A percentile compares a stretch with the other conserved stretches of the same genome.
Conservation (phyloP, 805 yeast species). For the Zygosaccharomyces gambellarensis region DNA sequence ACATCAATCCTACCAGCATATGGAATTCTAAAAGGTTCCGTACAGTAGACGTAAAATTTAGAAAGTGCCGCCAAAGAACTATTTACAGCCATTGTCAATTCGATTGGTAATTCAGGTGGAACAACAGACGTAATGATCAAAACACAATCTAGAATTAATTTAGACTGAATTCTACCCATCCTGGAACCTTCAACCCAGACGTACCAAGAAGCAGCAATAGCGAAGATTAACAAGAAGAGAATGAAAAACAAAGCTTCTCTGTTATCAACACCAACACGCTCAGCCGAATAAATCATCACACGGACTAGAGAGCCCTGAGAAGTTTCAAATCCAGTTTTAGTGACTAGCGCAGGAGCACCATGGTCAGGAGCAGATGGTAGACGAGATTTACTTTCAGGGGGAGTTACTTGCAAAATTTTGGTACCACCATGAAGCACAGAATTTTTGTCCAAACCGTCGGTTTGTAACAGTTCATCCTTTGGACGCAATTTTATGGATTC, state of each 20-base stretch:
- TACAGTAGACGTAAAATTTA: constrained; percentile 87
- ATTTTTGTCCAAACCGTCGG: constrained; percentile 84
- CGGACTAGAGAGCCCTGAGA: constrained; percentile 96
- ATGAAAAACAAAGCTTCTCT: constrained; percentile 91
- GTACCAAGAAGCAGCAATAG: constrained; percentile 93
- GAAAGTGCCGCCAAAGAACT: constrained; percentile 81
- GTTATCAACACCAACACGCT: constrained; percentile 93
- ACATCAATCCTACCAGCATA: constrained; percentile 97
- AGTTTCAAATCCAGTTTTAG: constrained; percentile 97
- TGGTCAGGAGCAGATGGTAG: constrained; percentile 75
- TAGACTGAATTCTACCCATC: constrained; percentile 93
- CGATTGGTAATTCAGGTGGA: constrained; percentile 99
- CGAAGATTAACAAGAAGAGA: constrained; percentile 81
- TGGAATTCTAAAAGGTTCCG: constrained; percentile 98
- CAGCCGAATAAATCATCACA: constrained; percentile 95
- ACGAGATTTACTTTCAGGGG: constrained; percentile 47
- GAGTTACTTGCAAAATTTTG: constrained; percentile 84
- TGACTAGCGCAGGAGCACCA: constrained; percentile 87
- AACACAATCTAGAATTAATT: constrained; percentile 90
- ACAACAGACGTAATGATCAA: constrained; percentile 95
- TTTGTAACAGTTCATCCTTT: constrained; percentile 55
- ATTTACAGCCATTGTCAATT: constrained; percentile 96
- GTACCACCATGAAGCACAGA: constrained; percentile 93
- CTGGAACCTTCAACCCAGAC: constrained; percentile 97
- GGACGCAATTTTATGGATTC: constrained; percentile 88